These are phyloP conservation scores for Yamadazyma insecticola DNA, from an alignment of 805 yeast genomes.

Conservation along the genomic window DNA sequence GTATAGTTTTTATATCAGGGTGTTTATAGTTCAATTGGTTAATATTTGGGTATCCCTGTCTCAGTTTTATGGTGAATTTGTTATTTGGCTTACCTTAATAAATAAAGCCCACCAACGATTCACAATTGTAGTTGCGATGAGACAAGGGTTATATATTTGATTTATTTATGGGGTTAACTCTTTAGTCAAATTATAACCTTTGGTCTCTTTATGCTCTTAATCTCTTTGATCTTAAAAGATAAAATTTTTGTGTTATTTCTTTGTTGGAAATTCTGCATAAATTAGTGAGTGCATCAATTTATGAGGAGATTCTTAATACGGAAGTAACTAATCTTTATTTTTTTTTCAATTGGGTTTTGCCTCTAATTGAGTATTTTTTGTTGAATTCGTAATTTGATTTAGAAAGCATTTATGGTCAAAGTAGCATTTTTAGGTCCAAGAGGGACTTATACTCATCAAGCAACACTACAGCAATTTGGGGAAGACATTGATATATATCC, in stretches of 20 bases:
- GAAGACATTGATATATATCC: slow-evolving; percentile 26
- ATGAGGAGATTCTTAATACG: too few relatives aligned
- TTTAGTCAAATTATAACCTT: too few relatives aligned
- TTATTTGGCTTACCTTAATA: slow-evolving; percentile 38
- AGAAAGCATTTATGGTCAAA: slow-evolving; percentile 21
- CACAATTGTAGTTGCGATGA: slow-evolving; percentile 8
- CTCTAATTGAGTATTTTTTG: background rate
- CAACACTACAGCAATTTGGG: slow-evolving; percentile 49
- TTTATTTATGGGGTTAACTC: too few relatives aligned
- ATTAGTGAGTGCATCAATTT: too few relatives aligned
- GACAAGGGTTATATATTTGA: slow-evolving; percentile 4
- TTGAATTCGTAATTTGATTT: background rate
- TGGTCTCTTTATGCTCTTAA: too few relatives aligned
- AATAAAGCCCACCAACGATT: slow-evolving; percentile 45
- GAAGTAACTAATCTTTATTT: too few relatives aligned
- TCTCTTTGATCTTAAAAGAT: too few relatives aligned
- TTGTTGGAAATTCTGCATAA: too few relatives aligned
- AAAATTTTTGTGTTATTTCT: background rate
- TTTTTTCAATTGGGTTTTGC: background rate
- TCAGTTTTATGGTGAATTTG: slow-evolving; percentile 24
- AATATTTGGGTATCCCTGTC: slow-evolving; percentile 7
- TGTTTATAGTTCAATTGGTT: slow-evolving; percentile 10
- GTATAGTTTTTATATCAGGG: slow-evolving; percentile 15
- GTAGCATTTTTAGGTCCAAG: slow-evolving; percentile 83
- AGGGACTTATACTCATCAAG: slow-evolving; percentile 91